Conservation (phyloP, 257 asterid species). For the Nicotiana sylvestris region DNA sequence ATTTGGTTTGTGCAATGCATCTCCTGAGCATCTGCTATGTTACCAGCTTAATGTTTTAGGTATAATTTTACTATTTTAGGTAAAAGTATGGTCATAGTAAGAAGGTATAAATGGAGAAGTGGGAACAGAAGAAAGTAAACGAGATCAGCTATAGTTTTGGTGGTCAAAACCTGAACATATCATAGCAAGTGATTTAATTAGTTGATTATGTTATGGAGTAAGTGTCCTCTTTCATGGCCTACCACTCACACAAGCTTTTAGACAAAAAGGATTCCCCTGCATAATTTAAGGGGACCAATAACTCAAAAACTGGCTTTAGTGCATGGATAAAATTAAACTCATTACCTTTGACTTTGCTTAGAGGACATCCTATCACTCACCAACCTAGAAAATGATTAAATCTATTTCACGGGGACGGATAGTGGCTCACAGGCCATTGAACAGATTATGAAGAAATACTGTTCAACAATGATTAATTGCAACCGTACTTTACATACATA, state of each 20-base stretch:
- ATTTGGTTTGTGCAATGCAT: neutral
- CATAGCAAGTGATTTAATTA: slow-evolving; percentile 7
- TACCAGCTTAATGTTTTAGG: neutral
- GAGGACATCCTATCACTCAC: slow-evolving; percentile 18
- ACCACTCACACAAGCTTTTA: slow-evolving; percentile 24
- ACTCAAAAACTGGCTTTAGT: slow-evolving; percentile 15
- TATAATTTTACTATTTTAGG: neutral
- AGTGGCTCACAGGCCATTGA: slow-evolving; percentile 17
- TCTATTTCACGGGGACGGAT: slow-evolving; percentile 23
- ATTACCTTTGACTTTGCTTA: slow-evolving; percentile 19
- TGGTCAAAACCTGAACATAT: slow-evolving; percentile 2
- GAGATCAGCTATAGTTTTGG: neutral
- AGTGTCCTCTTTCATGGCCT: slow-evolving; percentile 20
- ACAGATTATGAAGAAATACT: neutral
- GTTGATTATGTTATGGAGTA: slow-evolving; percentile 12
- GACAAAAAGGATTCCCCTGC: slow-evolving; percentile 8
- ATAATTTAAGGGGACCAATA: slow-evolving; percentile 16
- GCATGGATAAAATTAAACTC: slow-evolving; percentile 14
- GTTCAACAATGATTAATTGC: slow-evolving; percentile 1
- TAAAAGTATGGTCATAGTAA: neutral
- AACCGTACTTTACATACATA: neutral
- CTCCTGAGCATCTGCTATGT: neutral
- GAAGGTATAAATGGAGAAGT: neutral
- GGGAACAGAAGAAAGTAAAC: neutral
- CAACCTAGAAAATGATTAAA: slow-evolving; percentile 22